A percentile compares a stretch with the other conserved stretches of the same genome.
These are phyloP conservation scores for Fusarium chuoi DNA, from an alignment of 2,329 filamentous ascomycete genomes.

Conservation along the genomic window DNA sequence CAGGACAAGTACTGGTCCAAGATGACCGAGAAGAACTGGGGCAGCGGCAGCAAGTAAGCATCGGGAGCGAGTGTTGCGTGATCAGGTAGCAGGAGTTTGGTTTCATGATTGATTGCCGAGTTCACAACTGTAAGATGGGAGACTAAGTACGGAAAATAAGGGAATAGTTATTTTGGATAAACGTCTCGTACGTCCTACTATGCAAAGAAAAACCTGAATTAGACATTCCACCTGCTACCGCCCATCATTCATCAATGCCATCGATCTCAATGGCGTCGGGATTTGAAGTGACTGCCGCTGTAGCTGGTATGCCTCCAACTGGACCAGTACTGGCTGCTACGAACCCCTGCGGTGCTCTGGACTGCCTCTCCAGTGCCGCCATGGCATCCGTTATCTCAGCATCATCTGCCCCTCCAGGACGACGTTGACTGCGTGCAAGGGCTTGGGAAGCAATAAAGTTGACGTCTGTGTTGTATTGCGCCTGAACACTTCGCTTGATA, in stretches of 20 bases:
- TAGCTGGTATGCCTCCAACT: constrained; percentile 59
- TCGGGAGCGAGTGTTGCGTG: neutral
- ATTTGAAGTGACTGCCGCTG: constrained; percentile 67
- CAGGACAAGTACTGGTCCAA: constrained; percentile 70
- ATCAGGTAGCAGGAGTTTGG: neutral
- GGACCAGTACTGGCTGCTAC: constrained; percentile 85
- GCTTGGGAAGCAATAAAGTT: constrained; percentile 98
- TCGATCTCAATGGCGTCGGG: constrained; percentile 89
- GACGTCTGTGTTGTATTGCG: constrained; percentile 98
- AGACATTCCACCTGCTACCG: constrained; percentile 10
- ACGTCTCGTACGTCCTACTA: constrained; percentile 36
- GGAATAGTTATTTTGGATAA: constrained; percentile 25
- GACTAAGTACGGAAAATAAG: constrained; percentile 9
- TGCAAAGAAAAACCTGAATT: constrained; percentile 25
- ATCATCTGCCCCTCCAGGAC: constrained; percentile 56
- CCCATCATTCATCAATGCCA: constrained; percentile 69
- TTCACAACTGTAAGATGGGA: constrained; percentile 21
- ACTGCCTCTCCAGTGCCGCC: constrained; percentile 87
- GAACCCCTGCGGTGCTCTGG: constrained; percentile 89
- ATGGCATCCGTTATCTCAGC: constrained; percentile 79
- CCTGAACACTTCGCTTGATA: constrained; percentile 96
- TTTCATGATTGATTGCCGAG: neutral
- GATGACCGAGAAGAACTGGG: constrained; percentile 62
- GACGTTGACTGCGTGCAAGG: constrained; percentile 81
- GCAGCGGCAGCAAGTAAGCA: constrained; percentile 47